phyloP scores from a whole-genome alignment of 169 alveolate genomes.

The Cryptosporidium bovis region DNA sequence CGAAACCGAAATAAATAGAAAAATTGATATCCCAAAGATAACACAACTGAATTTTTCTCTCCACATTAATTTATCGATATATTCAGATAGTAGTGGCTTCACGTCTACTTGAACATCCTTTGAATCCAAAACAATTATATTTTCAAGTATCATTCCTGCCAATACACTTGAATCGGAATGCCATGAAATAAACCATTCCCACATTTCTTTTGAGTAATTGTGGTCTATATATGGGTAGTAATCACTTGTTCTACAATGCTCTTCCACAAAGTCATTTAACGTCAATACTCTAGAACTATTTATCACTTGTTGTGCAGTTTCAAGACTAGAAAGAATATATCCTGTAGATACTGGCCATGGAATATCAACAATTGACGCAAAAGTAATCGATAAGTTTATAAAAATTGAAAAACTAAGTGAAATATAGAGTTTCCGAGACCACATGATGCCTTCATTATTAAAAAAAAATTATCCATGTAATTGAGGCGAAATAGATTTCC shows the following conservation, averaged over 20 bases:
- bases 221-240: neutral
- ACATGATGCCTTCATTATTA: constrained; percentile 9
- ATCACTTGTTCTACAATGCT: neutral
- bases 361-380: constrained; percentile 8
- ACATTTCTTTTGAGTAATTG: constrained; percentile 14
- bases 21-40: constrained; percentile 39
- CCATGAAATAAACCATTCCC: constrained; percentile 65
- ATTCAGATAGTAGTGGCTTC: constrained; percentile 30
- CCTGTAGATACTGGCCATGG: constrained; percentile 42
- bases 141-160: constrained; percentile 70
- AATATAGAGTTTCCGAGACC: neutral
- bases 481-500: neutral
- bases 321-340: constrained; percentile 35
- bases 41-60: constrained; percentile 51
- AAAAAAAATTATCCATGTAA: neutral
- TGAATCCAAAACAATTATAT: constrained; percentile 25
- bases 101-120: neutral
- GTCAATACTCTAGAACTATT: constrained; percentile 8
- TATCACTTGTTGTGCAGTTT: constrained; percentile 50
- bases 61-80: constrained; percentile 50
- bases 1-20: constrained; percentile 25
- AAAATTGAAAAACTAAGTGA: neutral
- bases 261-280: constrained; percentile 17
- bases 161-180: constrained; percentile 38
- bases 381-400: neutral